Evolutionary conservation across 2,329 filamentous ascomycete genomes (phyloP), one percentile per base, ranked within the genome.

Genomic region (Chaetomium globosum): DNA sequence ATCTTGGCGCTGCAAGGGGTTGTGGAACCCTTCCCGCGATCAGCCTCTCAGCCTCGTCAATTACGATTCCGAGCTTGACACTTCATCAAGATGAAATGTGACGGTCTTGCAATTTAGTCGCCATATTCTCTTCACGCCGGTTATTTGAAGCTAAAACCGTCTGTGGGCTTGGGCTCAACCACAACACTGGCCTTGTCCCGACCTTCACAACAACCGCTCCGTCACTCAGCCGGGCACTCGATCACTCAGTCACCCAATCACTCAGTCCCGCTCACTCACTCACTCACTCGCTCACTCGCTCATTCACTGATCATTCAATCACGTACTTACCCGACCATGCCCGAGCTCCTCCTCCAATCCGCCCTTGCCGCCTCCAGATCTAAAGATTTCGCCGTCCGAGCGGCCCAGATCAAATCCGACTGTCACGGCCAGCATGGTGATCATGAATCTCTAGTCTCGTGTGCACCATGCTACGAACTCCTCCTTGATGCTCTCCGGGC

Each of bases 381-480:
- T 30, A 63, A 69, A 33, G 73, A 76, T 51, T 81, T 81, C 66
- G 74, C 75, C 48, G 73, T 77, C 19, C 79, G 81, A 61, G 74
- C 83, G 23, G 74, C 78, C 36, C 74, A 73, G 4, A 77, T 85
- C 66, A 80, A 78, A 66, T 70, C 71, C 21, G 72, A 74, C n/a
- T 85, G 83, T 71, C 70, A 72, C 26, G 73, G 74, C 36, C 75
- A 80, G 19, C 82, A 82, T 67, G 75, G 74, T 36, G 60, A 54
- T 36, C 56, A 9, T 31, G 52, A 56, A 19, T 77, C 80, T 57
- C 74, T 82, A 16, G 68, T 77, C 8, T 77, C 83, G 53, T 86
- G 83, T 70, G 70, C 77, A 10, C 75, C 77, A 28, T 86, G 83
- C 72, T 84, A 81, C 74, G 73, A 74, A 23, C 77, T 80, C 61